Evolutionary conservation across 306 rosid genomes (phyloP), one percentile per base, ranked within the genome.

Genomic region (Vigna angularis): DNA sequence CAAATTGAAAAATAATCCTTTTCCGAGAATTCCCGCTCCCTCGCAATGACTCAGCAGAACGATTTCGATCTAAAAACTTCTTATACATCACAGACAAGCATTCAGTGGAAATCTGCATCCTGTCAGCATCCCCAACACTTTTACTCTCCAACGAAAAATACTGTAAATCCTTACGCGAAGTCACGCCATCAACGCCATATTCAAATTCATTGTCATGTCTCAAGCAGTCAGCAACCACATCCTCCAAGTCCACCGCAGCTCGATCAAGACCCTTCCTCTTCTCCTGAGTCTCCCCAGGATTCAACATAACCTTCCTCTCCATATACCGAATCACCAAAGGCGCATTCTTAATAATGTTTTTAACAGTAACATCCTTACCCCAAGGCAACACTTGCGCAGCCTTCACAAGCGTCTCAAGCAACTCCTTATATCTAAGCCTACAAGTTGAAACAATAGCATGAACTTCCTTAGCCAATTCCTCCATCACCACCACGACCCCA

Each of bases 401-500:
- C 26, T 64, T 64, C 70, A 64, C 70, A 36, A 64, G 70, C 13
- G 70, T 64, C 70, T 64, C 50, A n/a, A 64, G 49, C 14, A 64
- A 9, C 49, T 64, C 70, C 49, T 64, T 64, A 17, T 64, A 64
- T 26, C 70, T 34, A 9, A 15, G 4, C 26, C 70, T 36, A 64
- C 49, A 36, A n/a, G 70, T 64, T 1, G 70, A 64, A 64, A 64
- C 70, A 15, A 0, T 38, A n/a, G 49, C 49, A 64, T 64, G 70
- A 34, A 64, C 48, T 49, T 64, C 70, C 70, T 4, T n/a, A 38
- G 70, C 70, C 49, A 64, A 64, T 1, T 64, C 70, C 13, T 64
- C 70, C 26, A 64, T 64, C 49, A 3, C 45, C 28, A 64, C 70
- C 28, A 0, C 28, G n/a, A 36, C 28, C 16, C 49, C 49, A 38